Base-by-base conservation (phyloP, 2,329 filamentous ascomycete genomes). In the Ophiostoma sp. region DNA sequence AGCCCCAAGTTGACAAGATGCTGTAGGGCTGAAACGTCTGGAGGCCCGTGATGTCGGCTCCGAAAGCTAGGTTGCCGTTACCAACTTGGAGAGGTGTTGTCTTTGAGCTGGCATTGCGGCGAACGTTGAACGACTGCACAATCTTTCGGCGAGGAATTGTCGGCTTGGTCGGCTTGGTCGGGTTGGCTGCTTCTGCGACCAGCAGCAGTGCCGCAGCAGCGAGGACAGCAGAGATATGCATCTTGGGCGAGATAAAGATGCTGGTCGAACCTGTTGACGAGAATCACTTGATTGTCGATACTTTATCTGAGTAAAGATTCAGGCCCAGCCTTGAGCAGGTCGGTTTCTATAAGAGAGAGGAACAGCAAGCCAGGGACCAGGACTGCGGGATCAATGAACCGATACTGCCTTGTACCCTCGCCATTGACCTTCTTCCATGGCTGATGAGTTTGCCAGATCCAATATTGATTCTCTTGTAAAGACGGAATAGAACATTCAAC, bases 71-170 rank as follows among this genome's bases (percentile, higher is more conserved):
- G 77, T 86, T 85, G 19, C 85, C 84, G 75, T 86, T 86, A 39
- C 84, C 85, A 2, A 86, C 84, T 75, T 85, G 84, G 50, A 89
- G 79, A 0, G 87, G 87, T 11, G 87, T 89, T 25, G 84, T 84
- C 19, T 79, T 76, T 2, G 86, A 85, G 73, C 83, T 86, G 55
- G 80, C 81, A 79, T 83, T 86, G 22, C 86, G 84, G 63, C 77
- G 80, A 45, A 86, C 83, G 72, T 86, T 88, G 78, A 85, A 87
- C 9, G 77, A 77, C 71, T 77, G 80, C 31, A 84, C 80, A 3
- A 84, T 78, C 48, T 78, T 78, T 22, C 76, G 78, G 64, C 82
- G 79, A 48, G 79, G 76, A 72, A 82, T 81, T 2, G 12, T 57
- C 72, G 72, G 9, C 76, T 74, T 55, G 2, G 69, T 7, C 9